These are phyloP conservation scores for Solanum etuberosum DNA, from an alignment of 257 asterid species.

Conservation along the genomic window DNA sequence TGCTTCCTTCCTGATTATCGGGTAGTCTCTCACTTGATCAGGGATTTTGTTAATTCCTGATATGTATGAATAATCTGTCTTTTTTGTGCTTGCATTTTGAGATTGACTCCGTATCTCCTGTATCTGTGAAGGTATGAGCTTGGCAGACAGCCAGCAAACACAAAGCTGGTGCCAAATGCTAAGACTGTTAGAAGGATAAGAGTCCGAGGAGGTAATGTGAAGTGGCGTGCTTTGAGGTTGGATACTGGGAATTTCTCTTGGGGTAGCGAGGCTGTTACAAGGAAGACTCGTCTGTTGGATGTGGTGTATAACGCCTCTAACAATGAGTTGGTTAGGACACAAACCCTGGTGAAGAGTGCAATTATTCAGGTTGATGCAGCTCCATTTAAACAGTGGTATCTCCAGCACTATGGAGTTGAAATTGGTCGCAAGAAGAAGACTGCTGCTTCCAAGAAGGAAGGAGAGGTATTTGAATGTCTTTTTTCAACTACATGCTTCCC, in stretches of 20 bases:
- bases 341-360: slow-evolving; percentile 33
- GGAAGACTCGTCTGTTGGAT: slow-evolving; percentile 27
- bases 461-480: slow-evolving; percentile 11
- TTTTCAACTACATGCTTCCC: neutral
- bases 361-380: slow-evolving; percentile 43
- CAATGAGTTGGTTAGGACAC: slow-evolving; percentile 35
- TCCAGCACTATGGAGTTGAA: slow-evolving; percentile 32
- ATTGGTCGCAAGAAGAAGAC: slow-evolving; percentile 31
- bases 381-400: slow-evolving; percentile 44
- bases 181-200: slow-evolving; percentile 27
- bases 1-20: neutral
- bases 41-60: neutral
- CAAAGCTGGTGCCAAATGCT: slow-evolving; percentile 21
- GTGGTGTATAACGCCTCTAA: slow-evolving; percentile 38
- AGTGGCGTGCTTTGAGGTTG: slow-evolving; percentile 48
- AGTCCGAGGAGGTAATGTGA: slow-evolving; percentile 40
- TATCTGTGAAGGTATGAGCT: slow-evolving; percentile 23
- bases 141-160: slow-evolving; percentile 35
- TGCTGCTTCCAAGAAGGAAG: slow-evolving; percentile 26
- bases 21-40: neutral
- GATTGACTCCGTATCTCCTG: neutral
- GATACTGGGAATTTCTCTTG: slow-evolving; percentile 47
- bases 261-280: slow-evolving; percentile 40
- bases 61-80: neutral
- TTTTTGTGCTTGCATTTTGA: neutral